Conservation (phyloP, 257 asterid species). For the Fraxinus cuspidata region DNA sequence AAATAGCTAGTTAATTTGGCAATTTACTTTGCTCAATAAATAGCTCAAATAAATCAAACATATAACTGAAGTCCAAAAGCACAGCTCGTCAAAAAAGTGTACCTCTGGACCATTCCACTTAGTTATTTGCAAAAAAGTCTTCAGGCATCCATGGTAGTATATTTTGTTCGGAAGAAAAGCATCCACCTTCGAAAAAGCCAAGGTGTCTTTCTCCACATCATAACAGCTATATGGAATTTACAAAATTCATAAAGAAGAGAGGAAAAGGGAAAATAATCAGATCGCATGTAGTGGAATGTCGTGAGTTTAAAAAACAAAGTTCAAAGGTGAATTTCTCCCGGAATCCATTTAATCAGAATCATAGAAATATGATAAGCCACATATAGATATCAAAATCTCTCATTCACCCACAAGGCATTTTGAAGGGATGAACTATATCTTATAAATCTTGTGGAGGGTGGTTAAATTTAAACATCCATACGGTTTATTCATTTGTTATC, state of each 20-base stretch:
- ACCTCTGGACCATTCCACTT: conserved; percentile 99
- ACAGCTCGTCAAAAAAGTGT: conserved; percentile 21
- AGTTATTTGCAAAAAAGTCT: conserved; percentile 84
- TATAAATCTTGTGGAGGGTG: not conserved
- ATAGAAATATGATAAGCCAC: not conserved
- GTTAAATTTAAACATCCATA: not conserved
- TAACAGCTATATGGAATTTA: conserved; percentile 58
- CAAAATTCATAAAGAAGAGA: conserved; percentile 22
- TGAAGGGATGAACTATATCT: conserved; percentile 16
- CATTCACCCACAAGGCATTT: conserved; percentile 3
- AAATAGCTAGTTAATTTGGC: not conserved
- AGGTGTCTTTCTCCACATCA: conserved; percentile 83
- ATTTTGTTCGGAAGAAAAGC: conserved; percentile 74
- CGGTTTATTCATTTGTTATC: not conserved
- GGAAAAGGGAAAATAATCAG: conserved; percentile 10
- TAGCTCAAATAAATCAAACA: conserved; percentile 16
- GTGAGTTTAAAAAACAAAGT: conserved; percentile 12
- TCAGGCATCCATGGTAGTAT: conserved; percentile 94
- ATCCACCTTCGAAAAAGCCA: conserved; percentile 88
- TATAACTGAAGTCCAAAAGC: conserved; percentile 11
- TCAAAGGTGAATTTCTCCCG: conserved; percentile 6
- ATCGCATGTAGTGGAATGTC: not conserved
- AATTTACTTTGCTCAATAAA: conserved; percentile 19
- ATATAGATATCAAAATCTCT: not conserved
- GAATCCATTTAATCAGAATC: not conserved